Base-by-base conservation (phyloP, 176 grass and related monocot species). In the Aechmea fasciata region DNA sequence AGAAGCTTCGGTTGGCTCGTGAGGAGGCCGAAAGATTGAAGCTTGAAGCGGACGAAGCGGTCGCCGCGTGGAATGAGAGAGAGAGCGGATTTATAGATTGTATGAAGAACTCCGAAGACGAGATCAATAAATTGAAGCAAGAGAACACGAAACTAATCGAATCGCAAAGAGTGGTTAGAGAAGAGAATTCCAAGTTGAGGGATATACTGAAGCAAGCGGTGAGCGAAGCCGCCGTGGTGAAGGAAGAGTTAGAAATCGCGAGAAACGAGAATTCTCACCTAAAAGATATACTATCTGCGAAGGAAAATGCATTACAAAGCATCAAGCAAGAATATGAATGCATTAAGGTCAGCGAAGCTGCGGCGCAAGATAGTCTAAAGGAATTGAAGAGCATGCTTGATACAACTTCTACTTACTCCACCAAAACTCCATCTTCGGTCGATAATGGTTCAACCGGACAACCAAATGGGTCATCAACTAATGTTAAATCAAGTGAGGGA, bases 161-260 rank as follows among this genome's bases (percentile, higher is more conserved):
- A 61, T 93, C 89, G 54, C 94, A 93, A 76, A 81, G 87, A 71
- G 82, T 87, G 7, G 83, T 87, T 61, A 85, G 94, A 71, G 94
- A 93, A 81, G 94, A 99, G 79, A 99, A 93, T 79, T 79, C 87
- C 0, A 84, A 86, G 2, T 62, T 99, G 2, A 77, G 89, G 22
- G 94, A 90, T 63, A 93, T 99, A 52, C 79, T 99, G 12, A 99
- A 99, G 80, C 94, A 99, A 74, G 94, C 94, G 3, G 84, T 99
- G 0, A 86, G 79, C 57, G 94, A 93, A 75, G 89, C 89, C 13
- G 75, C 47, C 47, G 22, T 50, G 33, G 73, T 90, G 59, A 93
- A 87, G 69, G 94, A 99, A 70, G 80, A 78, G 47, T 81, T 90
- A 0, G 75, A 88, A 73, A 78, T 81, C 52, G 77, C 82, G 65